Base-by-base conservation (phyloP, 2,329 filamentous ascomycete species). In the Penicillium sp. region DNA sequence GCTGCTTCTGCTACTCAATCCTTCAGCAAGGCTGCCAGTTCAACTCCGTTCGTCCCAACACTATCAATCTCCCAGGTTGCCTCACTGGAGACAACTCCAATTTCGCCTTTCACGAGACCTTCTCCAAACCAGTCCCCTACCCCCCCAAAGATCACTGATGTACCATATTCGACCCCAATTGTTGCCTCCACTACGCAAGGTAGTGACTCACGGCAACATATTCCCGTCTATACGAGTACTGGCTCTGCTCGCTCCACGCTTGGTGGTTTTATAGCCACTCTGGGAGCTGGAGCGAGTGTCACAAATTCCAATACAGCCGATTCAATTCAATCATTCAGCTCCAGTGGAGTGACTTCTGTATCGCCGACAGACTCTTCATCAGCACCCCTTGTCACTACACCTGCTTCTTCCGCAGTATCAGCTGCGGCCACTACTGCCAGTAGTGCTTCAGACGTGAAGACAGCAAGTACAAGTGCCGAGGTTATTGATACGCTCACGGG, bases 151-250 rank as follows among this genome's bases (percentile, higher is more conserved):
- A 22, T 26, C 26, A 54, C 37, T 3, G 26, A 3, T 33, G 26
- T 43, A 7, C 37, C 13, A 19, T 43, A 25, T 43, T 42, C 26
- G 4, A 35, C 19, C 37, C 30, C 40, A 8, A 33, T 46, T 33
- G 28, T 30, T 26, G 28, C 30, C 7, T 25, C 53, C 16, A 10
- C 42, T 13, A 33, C 43, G 10, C 25, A 37, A 16, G 26, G 3
- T n/a, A 48, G 28, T 26, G 38, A 46, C n/a, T 56, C 43, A 26
- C 42, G 53, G 5, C 33, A 33, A 16, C 42, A 48, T 13, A 26
- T 48, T 10, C 42, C 53, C 4, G 33, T 56, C 13, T 48, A 48
- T 22, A 26, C 53, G 13, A 46, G 33, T 22, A 58, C 53, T 48
- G 42, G 30, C 28, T 26, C 53, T 37, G 25, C 40, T 35, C 40